These are phyloP conservation scores for Atractiella rhizophila DNA, from an alignment of 768 basidiomycete species.

Conservation along the genomic window DNA sequence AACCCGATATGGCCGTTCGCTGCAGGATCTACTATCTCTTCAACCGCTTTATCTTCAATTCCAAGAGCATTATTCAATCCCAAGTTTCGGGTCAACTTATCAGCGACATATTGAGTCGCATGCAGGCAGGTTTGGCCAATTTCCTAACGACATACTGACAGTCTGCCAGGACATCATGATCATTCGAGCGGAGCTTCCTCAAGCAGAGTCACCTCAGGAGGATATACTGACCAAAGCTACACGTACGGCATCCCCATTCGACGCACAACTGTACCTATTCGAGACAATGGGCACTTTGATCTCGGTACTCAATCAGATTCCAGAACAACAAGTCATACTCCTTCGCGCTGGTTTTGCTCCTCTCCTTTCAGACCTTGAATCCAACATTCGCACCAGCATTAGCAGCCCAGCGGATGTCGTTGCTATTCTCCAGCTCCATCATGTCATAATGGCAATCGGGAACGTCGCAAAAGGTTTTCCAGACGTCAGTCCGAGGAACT, in stretches of 20 bases:
- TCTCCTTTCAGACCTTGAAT: constrained; percentile 41
- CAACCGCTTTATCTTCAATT: constrained; percentile 67
- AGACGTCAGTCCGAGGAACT: constrained; percentile 44
- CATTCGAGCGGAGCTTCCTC: constrained; percentile 50
- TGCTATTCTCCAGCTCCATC: constrained; percentile 67
- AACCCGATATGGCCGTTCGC: constrained; percentile 38
- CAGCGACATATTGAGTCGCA: constrained; percentile 34
- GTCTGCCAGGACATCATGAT: constrained; percentile 49
- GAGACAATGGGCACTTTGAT: constrained; percentile 69
- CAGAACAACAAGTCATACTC: constrained; percentile 41
- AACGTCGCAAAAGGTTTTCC: constrained; percentile 93
- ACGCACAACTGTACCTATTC: constrained; percentile 79
- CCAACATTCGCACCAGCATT: constrained; percentile 1
- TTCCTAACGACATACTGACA: constrained; percentile 5
- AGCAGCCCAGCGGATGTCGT: constrained; percentile 31
- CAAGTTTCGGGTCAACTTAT: constrained; percentile 34
- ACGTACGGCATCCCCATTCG: constrained; percentile 43
- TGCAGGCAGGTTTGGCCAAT: constrained; percentile 21
- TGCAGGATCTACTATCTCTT: constrained; percentile 76
- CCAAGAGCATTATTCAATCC: constrained; percentile 39
- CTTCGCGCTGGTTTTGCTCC: constrained; percentile 26
- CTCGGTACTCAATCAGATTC: constrained; percentile 37
- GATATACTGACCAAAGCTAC: constrained; percentile 50
- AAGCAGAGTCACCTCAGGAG: constrained; percentile 43
- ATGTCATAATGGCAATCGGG: constrained; percentile 79